These are phyloP conservation scores for Aspergillus sp. DNA, from an alignment of 2,329 filamentous ascomycete species.

Conservation along the genomic window DNA sequence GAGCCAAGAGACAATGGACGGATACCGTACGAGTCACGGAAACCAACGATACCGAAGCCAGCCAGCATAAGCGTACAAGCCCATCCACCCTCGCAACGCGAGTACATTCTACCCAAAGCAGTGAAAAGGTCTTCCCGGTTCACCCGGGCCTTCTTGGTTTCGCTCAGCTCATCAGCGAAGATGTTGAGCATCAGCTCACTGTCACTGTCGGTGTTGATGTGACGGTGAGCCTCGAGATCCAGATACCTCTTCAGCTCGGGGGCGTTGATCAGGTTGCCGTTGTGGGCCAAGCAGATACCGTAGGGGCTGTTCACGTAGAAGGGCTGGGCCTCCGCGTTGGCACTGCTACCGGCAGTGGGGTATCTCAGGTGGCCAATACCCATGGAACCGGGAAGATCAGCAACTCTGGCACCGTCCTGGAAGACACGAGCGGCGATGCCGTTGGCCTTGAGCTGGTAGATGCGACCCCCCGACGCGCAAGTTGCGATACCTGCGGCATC, in stretches of 20 bases:
- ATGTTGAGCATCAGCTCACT: conserved; percentile 84
- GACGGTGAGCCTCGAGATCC: conserved; percentile 70
- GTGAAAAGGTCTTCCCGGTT: conserved; percentile 72
- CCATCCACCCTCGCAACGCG: conserved; percentile 66
- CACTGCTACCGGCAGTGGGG: conserved; percentile 78
- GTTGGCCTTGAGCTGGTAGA: conserved; percentile 86
- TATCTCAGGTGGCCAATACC: conserved; percentile 81
- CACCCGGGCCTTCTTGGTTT: conserved; percentile 73
- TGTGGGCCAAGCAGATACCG: conserved; percentile 74
- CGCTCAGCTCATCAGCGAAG: conserved; percentile 73
- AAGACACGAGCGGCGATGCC: conserved; percentile 84
- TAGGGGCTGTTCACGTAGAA: conserved; percentile 88
- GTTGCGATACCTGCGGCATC: conserved; percentile 82
- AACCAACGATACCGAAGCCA: conserved; percentile 72
- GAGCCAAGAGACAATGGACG: conserved; percentile 75
- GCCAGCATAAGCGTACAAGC: conserved; percentile 78
- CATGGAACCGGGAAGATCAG: conserved; percentile 76
- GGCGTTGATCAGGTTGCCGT: conserved; percentile 82
- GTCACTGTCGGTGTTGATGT: conserved; percentile 87
- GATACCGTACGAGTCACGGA: conserved; percentile 74
- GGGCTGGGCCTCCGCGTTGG: conserved; percentile 80
- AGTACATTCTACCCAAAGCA: conserved; percentile 65
- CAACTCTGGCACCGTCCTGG: conserved; percentile 65
- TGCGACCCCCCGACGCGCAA: conserved; percentile 66
- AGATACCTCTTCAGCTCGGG: conserved; percentile 63